Conservation (phyloP, 805 yeast species). For the Sugiyamaella americana region DNA sequence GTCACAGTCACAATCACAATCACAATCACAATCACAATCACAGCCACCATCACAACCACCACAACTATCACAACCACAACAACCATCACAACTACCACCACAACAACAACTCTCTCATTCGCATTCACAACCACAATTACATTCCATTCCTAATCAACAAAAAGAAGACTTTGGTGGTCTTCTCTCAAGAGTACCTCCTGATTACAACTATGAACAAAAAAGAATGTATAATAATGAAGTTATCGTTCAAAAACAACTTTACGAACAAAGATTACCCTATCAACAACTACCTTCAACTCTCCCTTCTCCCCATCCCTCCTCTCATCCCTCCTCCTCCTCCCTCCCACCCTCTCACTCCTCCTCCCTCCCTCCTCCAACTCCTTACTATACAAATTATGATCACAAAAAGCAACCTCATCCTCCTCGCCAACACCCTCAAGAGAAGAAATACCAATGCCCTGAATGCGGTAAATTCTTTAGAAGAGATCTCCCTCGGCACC, state of each 20-base stretch:
- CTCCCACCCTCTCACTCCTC: neutral
- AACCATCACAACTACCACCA: neutral
- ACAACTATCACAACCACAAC: constrained; percentile 3
- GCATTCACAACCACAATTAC: neutral
- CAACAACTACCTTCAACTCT: neutral
- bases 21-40: neutral
- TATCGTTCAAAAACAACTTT: no score
- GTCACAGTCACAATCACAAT: neutral
- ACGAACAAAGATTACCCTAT: no score
- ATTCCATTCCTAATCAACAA: neutral
- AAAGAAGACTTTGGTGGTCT: neutral
- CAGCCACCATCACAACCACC: neutral
- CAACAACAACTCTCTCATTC: neutral
- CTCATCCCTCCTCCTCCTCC: neutral
- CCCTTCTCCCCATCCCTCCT: neutral
- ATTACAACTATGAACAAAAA: no score
- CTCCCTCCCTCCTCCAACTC: no score
- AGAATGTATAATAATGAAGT: no score
- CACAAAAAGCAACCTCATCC: no score
- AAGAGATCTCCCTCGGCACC: constrained; percentile 57
- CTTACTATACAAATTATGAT: no score
- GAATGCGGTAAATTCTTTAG: constrained; percentile 50
- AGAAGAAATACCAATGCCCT: constrained; percentile 35
- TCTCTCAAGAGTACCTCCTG: neutral
- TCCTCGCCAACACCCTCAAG: neutral